phyloP scores from a whole-genome alignment of 768 basidiomycete species.

The Amanita subjunquillea region DNA sequence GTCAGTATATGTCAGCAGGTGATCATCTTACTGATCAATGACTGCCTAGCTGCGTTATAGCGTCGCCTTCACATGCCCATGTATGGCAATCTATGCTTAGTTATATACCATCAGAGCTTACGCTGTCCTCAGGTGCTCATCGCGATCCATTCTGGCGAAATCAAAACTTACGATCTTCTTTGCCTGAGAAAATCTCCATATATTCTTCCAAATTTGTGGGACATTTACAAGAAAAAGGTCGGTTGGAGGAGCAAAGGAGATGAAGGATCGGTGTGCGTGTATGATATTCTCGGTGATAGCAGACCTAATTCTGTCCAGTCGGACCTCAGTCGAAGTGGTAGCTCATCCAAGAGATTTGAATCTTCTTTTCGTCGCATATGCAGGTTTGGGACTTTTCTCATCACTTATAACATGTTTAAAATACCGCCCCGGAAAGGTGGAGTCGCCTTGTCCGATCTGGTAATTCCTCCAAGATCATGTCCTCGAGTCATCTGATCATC shows the following conservation, averaged over 20 bases:
- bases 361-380: constrained; percentile 63
- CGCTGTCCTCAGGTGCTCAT: constrained; percentile 31
- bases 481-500: background rate
- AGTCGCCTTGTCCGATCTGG: constrained; percentile 48
- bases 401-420: background rate
- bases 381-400: constrained; percentile 32
- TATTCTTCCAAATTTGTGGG: constrained; percentile 69
- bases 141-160: constrained; percentile 39
- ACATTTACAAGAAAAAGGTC: constrained; percentile 51
- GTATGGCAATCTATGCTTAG: constrained; percentile 25
- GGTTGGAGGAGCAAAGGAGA: constrained; percentile 26
- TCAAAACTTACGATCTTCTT: constrained; percentile 69
- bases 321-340: constrained; percentile 48
- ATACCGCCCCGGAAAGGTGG: constrained; percentile 33
- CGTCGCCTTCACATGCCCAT: constrained; percentile 66
- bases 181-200: constrained; percentile 59
- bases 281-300: background rate
- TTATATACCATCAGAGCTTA: background rate
- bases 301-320: constrained; percentile 18
- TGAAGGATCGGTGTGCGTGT: constrained; percentile 20
- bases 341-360: constrained; percentile 68
- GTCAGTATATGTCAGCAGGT: constrained; percentile 16
- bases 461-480: constrained; percentile 16
- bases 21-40: background rate
- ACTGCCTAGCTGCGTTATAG: constrained; percentile 38